Percentiles rank a stretch among this genome's conserved stretches.
Conservation (phyloP, 2,329 filamentous ascomycete species). For the Xenosphaeropsis pyriputrescens region DNA sequence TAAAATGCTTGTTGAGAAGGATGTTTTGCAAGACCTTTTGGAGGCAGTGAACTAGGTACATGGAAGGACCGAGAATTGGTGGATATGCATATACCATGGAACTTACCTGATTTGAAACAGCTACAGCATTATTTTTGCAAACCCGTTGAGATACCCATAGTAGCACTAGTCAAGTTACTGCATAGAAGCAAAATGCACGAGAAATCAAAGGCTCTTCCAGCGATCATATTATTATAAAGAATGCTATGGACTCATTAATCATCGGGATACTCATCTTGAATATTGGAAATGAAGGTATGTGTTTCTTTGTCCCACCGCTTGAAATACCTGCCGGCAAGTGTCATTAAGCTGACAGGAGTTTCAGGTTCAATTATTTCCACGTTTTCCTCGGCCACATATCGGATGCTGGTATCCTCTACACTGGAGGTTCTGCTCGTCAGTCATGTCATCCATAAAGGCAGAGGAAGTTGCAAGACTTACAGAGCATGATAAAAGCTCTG, state of each 20-base stretch:
- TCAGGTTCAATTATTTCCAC: constrained; percentile 44
- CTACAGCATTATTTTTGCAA: neutral
- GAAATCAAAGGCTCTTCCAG: no score
- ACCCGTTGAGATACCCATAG: neutral
- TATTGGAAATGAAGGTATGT: constrained; percentile 70
- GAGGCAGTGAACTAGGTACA: constrained; percentile 3
- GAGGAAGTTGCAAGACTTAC: constrained; percentile 36
- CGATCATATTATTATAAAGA: no score
- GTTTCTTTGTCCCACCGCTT: constrained; percentile 61
- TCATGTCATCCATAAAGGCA: constrained; percentile 8
- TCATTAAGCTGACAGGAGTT: constrained; percentile 45
- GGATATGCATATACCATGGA: neutral
- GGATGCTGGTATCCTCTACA: constrained; percentile 50
- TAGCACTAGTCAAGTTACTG: neutral
- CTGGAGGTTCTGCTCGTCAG: constrained; percentile 23
- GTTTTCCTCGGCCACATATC: constrained; percentile 72
- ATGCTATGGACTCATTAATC: constrained; percentile 35
- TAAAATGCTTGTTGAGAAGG: constrained; percentile 51
- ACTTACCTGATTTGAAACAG: no score
- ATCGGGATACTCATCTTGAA: constrained; percentile 71
- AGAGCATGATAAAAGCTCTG: constrained; percentile 78
- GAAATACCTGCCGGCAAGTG: constrained; percentile 71
- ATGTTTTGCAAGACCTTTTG: constrained; percentile 33
- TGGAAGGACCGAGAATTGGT: neutral
- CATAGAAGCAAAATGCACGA: no score